Evolutionary conservation across 2,329 filamentous ascomycete species (phyloP).

Genomic region (Monosporascus cannonballus): DNA sequence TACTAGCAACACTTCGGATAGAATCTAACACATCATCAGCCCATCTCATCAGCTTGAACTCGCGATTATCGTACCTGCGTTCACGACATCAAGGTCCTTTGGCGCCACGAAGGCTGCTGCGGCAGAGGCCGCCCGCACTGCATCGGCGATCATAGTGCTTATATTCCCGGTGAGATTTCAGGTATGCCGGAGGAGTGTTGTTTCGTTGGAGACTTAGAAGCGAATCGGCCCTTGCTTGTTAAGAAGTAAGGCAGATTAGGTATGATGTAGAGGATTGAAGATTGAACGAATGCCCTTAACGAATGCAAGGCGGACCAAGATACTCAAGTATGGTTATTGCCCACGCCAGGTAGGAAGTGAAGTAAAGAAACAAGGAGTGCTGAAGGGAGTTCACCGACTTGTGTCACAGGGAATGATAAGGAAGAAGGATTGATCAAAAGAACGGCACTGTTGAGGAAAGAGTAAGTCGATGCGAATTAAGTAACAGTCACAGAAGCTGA

Average conservation of each 20-base stretch:
- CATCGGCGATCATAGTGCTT: constrained; percentile 22
- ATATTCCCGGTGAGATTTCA: neutral
- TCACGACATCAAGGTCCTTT: constrained; percentile 33
- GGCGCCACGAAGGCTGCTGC: constrained; percentile 26
- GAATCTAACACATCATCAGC: constrained; percentile 40
- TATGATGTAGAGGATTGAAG: neutral
- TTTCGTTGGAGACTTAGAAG: too few relatives aligned
- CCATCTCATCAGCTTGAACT: neutral
- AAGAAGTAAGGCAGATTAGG: neutral
- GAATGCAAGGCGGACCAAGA: neutral
- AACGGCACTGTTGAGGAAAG: too few relatives aligned
- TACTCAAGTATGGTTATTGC: too few relatives aligned
- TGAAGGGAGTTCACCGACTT: too few relatives aligned
- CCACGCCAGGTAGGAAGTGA: neutral
- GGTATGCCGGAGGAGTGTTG: neutral
- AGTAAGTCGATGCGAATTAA: too few relatives aligned
- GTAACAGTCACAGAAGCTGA: too few relatives aligned
- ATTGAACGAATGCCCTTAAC: neutral
- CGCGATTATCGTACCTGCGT: constrained; percentile 13
- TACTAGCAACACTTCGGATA: constrained; percentile 54
- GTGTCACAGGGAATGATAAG: too few relatives aligned
- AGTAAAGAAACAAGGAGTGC: neutral
- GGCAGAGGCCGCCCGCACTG: constrained; percentile 17
- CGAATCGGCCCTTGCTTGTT: neutral
- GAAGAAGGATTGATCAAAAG: too few relatives aligned